Percentiles rank a stretch among this genome's conserved stretches.
These are phyloP conservation scores for Hirschfeldia incana DNA, from an alignment of 345 rosid genomes.

Conservation along the genomic window DNA sequence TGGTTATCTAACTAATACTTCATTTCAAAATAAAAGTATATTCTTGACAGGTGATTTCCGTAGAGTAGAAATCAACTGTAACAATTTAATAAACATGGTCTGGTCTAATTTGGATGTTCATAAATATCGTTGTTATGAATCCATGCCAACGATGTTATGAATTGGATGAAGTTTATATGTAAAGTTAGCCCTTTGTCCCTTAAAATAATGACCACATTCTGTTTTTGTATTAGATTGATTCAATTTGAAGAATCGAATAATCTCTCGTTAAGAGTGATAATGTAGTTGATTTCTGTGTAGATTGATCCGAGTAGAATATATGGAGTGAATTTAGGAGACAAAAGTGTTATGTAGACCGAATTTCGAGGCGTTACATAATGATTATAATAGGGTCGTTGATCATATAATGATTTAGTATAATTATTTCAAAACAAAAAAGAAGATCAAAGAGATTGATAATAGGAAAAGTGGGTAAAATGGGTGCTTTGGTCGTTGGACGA, in stretches of 20 bases:
- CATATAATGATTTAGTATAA: constrained; percentile 29
- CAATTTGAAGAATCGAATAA: constrained; percentile 2
- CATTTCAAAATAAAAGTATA: neutral
- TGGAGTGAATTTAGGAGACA: constrained; percentile 38
- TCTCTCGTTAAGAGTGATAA: neutral
- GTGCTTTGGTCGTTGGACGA: constrained; percentile 45
- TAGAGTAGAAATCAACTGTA: neutral
- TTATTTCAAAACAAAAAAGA: neutral
- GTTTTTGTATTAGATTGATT: neutral
- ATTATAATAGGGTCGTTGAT: constrained; percentile 40
- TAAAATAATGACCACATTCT: neutral
- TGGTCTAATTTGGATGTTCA: constrained; percentile 10
- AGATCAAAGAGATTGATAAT: constrained; percentile 24
- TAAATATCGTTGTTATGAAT: neutral
- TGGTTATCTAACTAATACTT: neutral
- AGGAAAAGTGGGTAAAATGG: constrained; percentile 42
- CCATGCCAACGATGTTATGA: neutral
- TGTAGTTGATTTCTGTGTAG: constrained; percentile 23
- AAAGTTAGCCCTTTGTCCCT: constrained; percentile 22
- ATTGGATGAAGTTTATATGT: neutral
- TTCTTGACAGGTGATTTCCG: neutral
- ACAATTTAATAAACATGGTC: neutral
- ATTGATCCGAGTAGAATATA: constrained; percentile 33
- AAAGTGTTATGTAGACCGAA: constrained; percentile 33
- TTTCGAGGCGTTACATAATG: constrained; percentile 33